Evolutionary conservation across 2,329 filamentous ascomycete genomes (phyloP), one percentile per base, ranked within the genome.

Genomic region (Aspergillus tanneri): DNA sequence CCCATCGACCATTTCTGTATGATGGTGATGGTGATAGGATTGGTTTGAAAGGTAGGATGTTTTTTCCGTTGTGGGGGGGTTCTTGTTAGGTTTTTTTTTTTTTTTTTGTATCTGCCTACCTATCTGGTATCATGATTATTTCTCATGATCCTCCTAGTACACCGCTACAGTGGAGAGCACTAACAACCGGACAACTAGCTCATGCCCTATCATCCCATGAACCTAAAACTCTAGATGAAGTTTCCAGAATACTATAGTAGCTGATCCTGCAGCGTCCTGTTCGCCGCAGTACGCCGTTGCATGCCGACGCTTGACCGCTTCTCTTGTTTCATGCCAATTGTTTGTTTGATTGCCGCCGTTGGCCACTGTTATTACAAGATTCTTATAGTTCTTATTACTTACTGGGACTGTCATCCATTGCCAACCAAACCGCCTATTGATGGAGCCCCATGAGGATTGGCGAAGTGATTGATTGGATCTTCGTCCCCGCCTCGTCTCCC

Each of bases 201-300:
- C 16, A 2, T 32, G 28, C 28, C 6, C 16, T 32, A 14, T 7
- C n/a, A 34, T 18, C 14, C 30, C 14, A 16, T 34, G 12, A 18
- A 34, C 10, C 19, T 16, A 16, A 10, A n/a, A 16, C 16, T 34
- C 14, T 16, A 18, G n/a, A n/a, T 48, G 46, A 48, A 48, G 35
- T 34, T 48, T 48, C 46, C 39, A 48, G 46, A 48, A 48, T 27
- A 25, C 10, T 37, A 43, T n/a, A n/a, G n/a, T n/a, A n/a, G n/a
- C n/a, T 32, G 39, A n/a, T 34, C 18, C 30, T 48, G 40, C 18
- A 37, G 24, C 39, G 32, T 43, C 38, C 14, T 38, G 34, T 43
- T 43, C 39, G 39, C 16, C 40, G 24, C 25, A 22, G 41, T 48
- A 32, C 34, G 30, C 30, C 32, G 19, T 40, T 27, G 16, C 36